phyloP scores from a whole-genome alignment of 2,329 filamentous ascomycete species.

The Colletotrichum sp. region DNA sequence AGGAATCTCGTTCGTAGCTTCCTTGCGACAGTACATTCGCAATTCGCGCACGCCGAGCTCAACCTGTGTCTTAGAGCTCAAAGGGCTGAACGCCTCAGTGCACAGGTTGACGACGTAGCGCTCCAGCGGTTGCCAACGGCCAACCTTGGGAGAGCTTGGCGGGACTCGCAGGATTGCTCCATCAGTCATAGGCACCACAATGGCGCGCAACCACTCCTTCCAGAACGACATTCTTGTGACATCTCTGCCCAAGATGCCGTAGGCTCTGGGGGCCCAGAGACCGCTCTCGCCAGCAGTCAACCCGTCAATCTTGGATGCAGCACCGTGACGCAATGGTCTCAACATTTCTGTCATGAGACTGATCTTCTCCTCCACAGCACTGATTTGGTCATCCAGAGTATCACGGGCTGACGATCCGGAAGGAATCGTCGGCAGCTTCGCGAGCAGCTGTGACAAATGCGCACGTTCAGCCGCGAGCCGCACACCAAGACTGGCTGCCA shows the following conservation, averaged over 20 bases:
- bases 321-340: slow-evolving; percentile 88
- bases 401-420: slow-evolving; percentile 86
- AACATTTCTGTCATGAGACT: slow-evolving; percentile 95
- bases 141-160: slow-evolving; percentile 86
- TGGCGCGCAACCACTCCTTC: slow-evolving; percentile 97
- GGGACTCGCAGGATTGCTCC: slow-evolving; percentile 83
- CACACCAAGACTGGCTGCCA: slow-evolving; percentile 90
- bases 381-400: slow-evolving; percentile 89
- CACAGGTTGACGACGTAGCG: slow-evolving; percentile 97
- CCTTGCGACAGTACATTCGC: slow-evolving; percentile 89
- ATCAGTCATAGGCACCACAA: slow-evolving; percentile 95
- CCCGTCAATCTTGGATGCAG: slow-evolving; percentile 96
- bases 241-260: slow-evolving; percentile 89
- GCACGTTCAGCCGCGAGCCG: slow-evolving; percentile 86
- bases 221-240: slow-evolving; percentile 86
- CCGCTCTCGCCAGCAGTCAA: slow-evolving; percentile 94
- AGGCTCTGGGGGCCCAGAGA: slow-evolving; percentile 93
- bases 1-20: slow-evolving; percentile 90
- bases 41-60: slow-evolving; percentile 90
- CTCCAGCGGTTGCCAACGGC: slow-evolving; percentile 95
- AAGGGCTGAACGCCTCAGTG: slow-evolving; percentile 89
- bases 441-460: slow-evolving; percentile 85
- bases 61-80: slow-evolving; percentile 94
- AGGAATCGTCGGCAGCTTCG: slow-evolving; percentile 78
- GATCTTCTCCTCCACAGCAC: slow-evolving; percentile 96